phyloP scores from a whole-genome alignment of 208 protist species.

The Leishmania aethiopica region DNA sequence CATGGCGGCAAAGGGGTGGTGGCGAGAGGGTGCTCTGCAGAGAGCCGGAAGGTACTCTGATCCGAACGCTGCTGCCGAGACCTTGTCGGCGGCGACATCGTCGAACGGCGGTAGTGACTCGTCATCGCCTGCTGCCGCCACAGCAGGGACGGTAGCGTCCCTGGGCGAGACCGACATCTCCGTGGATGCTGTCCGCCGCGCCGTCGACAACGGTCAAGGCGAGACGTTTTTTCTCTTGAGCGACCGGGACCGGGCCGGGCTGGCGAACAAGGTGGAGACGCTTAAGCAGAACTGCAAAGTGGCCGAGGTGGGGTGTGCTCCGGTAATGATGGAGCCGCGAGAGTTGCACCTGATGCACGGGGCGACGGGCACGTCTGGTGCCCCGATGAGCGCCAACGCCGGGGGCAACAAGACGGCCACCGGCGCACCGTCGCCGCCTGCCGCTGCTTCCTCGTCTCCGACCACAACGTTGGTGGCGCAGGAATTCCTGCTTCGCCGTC shows the following conservation, averaged over 20 bases:
- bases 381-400: neutral
- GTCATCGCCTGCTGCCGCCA: neutral
- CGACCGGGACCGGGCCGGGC: slow-evolving; percentile 24
- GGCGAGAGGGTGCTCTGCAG: slow-evolving; percentile 17
- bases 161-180: slow-evolving; percentile 49
- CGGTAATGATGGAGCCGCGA: slow-evolving; percentile 57
- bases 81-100: neutral
- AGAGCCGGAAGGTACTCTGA: slow-evolving; percentile 5
- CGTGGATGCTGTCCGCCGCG: slow-evolving; percentile 29
- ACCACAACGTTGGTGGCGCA: slow-evolving; percentile 48
- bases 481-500: slow-evolving; percentile 77
- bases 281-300: slow-evolving; percentile 35
- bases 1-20: slow-evolving; percentile 20
- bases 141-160: neutral
- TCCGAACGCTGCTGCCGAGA: neutral
- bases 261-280: slow-evolving; percentile 36
- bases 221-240: slow-evolving; percentile 73
- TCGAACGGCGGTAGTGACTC: neutral
- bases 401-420: neutral
- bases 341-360: slow-evolving; percentile 33
- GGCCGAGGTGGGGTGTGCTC: slow-evolving; percentile 36
- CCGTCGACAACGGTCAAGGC: slow-evolving; percentile 60
- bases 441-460: slow-evolving; percentile 1
- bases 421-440: neutral
- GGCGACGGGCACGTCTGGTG: neutral